These are phyloP conservation scores for Mycosphaerella arachidis DNA, from an alignment of 2,329 filamentous ascomycete genomes.

Conservation along the genomic window DNA sequence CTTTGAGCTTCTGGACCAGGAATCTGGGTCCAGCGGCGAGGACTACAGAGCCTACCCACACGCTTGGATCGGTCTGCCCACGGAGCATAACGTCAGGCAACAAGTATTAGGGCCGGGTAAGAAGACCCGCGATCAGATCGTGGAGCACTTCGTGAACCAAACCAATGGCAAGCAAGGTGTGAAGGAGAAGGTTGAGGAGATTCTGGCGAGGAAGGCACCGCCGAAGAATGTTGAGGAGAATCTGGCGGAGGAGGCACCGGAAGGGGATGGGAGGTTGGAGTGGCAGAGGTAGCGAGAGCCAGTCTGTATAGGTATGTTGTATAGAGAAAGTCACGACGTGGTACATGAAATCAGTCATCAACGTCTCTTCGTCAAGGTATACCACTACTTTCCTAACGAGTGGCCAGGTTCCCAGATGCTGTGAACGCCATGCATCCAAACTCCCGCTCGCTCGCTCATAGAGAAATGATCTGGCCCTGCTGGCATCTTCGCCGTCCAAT, in stretches of 20 bases:
- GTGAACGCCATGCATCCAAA: neutral
- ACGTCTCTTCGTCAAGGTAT: neutral
- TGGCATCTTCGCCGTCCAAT: neutral
- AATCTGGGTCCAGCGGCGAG: conserved; percentile 34
- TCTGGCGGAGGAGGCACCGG: conserved; percentile 41
- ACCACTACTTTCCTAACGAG: neutral
- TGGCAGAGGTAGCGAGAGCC: conserved; percentile 4
- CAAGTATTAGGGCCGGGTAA: conserved; percentile 31
- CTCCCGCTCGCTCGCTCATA: neutral
- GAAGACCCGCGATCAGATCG: conserved; percentile 34
- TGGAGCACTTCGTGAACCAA: conserved; percentile 38
- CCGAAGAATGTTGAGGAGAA: conserved; percentile 64
- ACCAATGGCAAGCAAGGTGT: conserved; percentile 45
- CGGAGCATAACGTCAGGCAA: conserved; percentile 57
- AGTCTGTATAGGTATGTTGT: neutral
- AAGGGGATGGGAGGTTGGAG: conserved; percentile 8
- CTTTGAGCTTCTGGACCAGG: conserved; percentile 54
- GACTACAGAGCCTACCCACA: conserved; percentile 74
- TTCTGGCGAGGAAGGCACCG: conserved; percentile 48
- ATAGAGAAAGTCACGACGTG: no score
- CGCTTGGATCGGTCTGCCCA: conserved; percentile 64
- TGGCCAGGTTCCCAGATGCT: neutral
- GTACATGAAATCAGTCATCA: neutral
- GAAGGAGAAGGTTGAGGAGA: conserved; percentile 58
- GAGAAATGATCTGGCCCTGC: no score